These are phyloP conservation scores for Naegleria gruberi DNA, from an alignment of 208 protist species.

Conservation along the genomic window DNA sequence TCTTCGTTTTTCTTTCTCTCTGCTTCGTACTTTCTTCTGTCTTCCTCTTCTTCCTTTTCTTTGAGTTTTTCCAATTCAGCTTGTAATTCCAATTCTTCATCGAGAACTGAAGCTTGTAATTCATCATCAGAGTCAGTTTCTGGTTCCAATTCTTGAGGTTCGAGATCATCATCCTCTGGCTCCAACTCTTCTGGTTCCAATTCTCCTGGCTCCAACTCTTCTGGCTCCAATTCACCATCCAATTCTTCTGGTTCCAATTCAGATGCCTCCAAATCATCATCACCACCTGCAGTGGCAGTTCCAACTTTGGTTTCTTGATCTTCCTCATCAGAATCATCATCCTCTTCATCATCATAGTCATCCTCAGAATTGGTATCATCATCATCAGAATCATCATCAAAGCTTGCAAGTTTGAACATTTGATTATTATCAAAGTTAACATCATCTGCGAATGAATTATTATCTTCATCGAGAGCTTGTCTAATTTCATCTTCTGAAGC, in stretches of 20 bases:
- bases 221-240: constrained; percentile 7
- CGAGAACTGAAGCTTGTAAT: background rate
- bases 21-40: background rate
- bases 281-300: background rate
- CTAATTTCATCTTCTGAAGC: background rate
- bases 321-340: background rate
- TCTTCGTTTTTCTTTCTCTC: background rate
- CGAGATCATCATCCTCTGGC: background rate
- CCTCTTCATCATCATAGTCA: background rate
- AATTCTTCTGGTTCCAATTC: constrained; percentile 8
- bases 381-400: background rate
- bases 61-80: background rate
- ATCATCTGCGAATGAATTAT: background rate
- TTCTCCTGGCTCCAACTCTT: background rate
- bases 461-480: background rate
- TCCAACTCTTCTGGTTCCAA: constrained; percentile 7
- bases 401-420: background rate
- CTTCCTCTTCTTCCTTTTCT: background rate
- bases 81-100: constrained; percentile 3
- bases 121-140: background rate
- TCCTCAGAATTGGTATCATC: background rate
- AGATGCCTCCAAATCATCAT: background rate
- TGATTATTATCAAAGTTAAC: background rate
- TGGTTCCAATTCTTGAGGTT: background rate
- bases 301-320: background rate